Conservation (phyloP, 2,329 filamentous ascomycete species). For the Aaosphaeria arxii region DNA sequence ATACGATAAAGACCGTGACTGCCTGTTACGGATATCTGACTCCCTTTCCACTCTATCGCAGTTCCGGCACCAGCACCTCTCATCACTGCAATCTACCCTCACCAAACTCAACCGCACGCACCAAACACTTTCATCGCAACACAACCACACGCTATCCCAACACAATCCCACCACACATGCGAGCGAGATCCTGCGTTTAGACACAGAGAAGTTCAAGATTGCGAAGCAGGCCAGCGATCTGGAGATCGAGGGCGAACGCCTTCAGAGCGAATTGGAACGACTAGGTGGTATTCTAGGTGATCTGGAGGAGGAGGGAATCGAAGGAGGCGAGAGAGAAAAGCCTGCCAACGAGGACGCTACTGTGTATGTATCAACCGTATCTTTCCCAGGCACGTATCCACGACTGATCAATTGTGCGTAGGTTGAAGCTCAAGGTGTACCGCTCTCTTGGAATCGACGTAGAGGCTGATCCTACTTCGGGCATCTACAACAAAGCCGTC, state of each 20-base stretch:
- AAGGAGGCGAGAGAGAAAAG: conserved; percentile 61
- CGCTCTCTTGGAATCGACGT: conserved; percentile 87
- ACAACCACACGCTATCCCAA: conserved; percentile 69
- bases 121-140: conserved; percentile 69
- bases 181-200: conserved; percentile 77
- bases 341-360: conserved; percentile 46
- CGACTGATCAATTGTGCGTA: conserved; percentile 21
- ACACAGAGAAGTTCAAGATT: conserved; percentile 90
- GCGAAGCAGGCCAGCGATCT: conserved; percentile 88
- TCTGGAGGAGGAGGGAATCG: conserved; percentile 81
- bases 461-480: conserved; percentile 68
- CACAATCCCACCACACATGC: conserved; percentile 81
- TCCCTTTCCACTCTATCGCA: conserved; percentile 80
- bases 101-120: conserved; percentile 70
- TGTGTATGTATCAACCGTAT: conserved; percentile 34
- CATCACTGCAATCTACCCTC: conserved; percentile 32
- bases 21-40: conserved; percentile 78
- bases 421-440: conserved; percentile 84
- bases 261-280: conserved; percentile 74
- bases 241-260: conserved; percentile 92
- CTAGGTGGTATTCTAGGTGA: conserved; percentile 74
- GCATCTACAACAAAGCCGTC: conserved; percentile 81
- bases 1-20: conserved; percentile 81
- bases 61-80: conserved; percentile 73
- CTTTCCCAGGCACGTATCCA: too few species aligned